Evolutionary conservation across 257 asterid genomes (phyloP).

Genomic region (Scutellaria barbata): DNA sequence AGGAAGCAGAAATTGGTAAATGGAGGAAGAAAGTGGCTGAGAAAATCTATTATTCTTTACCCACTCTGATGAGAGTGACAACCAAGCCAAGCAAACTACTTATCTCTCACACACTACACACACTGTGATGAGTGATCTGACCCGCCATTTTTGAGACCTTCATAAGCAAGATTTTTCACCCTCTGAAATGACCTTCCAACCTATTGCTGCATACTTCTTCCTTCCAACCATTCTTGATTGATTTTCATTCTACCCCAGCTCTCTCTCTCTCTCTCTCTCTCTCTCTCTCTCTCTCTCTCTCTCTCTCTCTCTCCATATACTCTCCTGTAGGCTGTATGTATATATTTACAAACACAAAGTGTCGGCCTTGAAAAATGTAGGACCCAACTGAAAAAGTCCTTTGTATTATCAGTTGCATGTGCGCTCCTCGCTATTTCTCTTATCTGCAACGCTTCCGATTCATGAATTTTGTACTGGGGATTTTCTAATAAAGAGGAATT

Average conservation of each 20-base stretch:
- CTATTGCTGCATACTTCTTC: slow-evolving; percentile 35
- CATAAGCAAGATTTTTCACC: slow-evolving; percentile 38
- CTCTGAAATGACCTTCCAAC: slow-evolving; percentile 53
- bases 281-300: neutral
- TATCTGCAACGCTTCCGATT: slow-evolving; percentile 40
- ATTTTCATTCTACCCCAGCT: neutral
- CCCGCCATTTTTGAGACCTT: slow-evolving; percentile 45
- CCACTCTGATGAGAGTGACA: slow-evolving; percentile 54
- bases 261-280: neutral
- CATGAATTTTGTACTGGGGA: slow-evolving; percentile 28
- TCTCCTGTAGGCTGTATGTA: slow-evolving; percentile 5
- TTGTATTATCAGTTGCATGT: slow-evolving; percentile 44
- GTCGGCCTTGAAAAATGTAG: slow-evolving; percentile 54
- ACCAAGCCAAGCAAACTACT: slow-evolving; percentile 52
- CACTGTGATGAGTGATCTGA: slow-evolving; percentile 34
- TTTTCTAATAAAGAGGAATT: neutral
- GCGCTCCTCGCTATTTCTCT: slow-evolving; percentile 37
- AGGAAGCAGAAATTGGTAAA: no score
- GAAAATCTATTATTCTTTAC: neutral
- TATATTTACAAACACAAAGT: slow-evolving; percentile 29
- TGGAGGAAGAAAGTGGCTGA: no score
- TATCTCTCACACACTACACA: slow-evolving; percentile 23
- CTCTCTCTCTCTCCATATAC: slow-evolving; percentile 10
- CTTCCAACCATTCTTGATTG: slow-evolving; percentile 18
- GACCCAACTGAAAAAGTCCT: slow-evolving; percentile 41